Conservation (phyloP, 2,329 filamentous ascomycete species). For the Talaromyces piceae region DNA sequence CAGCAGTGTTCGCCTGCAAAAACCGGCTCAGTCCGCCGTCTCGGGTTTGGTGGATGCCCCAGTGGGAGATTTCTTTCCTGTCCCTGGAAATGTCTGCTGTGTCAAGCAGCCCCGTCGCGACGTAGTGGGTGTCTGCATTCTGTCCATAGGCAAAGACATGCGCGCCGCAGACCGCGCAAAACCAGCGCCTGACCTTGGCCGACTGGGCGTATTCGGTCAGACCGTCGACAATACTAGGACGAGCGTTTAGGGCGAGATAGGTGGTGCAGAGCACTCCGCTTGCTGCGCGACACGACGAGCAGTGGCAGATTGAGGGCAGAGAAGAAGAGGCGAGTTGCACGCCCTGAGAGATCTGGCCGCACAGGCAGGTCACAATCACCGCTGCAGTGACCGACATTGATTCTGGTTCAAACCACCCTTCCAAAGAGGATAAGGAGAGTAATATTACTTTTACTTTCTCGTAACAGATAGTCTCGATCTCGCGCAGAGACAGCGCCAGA, state of each 20-base stretch:
- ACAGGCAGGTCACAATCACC: no score
- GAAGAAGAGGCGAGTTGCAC: conserved; percentile 18
- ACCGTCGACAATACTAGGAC: conserved; percentile 23
- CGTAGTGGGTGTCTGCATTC: conserved; percentile 21
- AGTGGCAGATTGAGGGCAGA: conserved; percentile 43
- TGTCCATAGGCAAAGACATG: conserved; percentile 30
- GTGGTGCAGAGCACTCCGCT: conserved; percentile 42
- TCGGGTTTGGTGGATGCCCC: conserved; percentile 18
- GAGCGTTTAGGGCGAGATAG: conserved; percentile 34
- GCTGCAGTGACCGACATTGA: no score
- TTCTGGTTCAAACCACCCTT: no score
- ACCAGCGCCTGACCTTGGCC: conserved; percentile 36
- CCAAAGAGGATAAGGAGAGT: no score
- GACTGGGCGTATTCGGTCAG: conserved; percentile 41
- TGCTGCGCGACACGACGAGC: conserved; percentile 42
- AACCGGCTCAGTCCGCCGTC: conserved; percentile 25
- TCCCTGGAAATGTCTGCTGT: conserved; percentile 10
- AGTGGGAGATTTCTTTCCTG: conserved; percentile 20
- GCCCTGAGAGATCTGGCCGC: conserved; percentile 18
- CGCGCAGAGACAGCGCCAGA: no score
- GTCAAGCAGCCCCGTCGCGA: conserved; percentile 26
- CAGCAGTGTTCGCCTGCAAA: conserved; percentile 8
- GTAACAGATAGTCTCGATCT: no score
- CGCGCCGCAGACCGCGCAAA: conserved; percentile 46
- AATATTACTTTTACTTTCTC: no score